phyloP scores from a whole-genome alignment of 2,329 filamentous ascomycete species.

The Penicillium occitanis region DNA sequence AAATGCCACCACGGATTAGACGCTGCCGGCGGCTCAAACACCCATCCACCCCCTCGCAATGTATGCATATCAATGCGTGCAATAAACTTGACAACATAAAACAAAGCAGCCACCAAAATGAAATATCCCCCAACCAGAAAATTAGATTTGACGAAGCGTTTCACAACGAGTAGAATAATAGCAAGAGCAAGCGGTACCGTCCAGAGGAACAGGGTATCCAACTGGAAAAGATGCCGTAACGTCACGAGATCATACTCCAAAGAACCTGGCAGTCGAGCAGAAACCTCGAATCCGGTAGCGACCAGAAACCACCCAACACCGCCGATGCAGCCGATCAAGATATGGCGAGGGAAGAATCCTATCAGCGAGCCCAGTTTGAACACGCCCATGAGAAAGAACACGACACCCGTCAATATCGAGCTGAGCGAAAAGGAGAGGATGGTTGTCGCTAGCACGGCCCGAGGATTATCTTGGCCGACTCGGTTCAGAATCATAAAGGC shows the following conservation, averaged over 20 bases:
- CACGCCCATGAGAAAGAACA: slow-evolving; percentile 87
- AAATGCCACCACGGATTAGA: slow-evolving; percentile 97
- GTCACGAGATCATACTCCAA: slow-evolving; percentile 79
- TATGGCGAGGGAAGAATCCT: slow-evolving; percentile 94
- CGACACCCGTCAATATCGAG: slow-evolving; percentile 82
- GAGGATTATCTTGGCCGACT: slow-evolving; percentile 76
- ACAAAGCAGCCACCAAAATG: slow-evolving; percentile 68
- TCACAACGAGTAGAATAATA: slow-evolving; percentile 71
- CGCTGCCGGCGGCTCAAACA: slow-evolving; percentile 81
- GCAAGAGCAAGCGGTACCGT: slow-evolving; percentile 74
- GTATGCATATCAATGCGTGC: slow-evolving; percentile 65
- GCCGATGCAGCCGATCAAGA: slow-evolving; percentile 94
- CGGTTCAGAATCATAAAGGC: slow-evolving; percentile 77
- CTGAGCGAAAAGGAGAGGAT: slow-evolving; percentile 89
- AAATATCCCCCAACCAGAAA: slow-evolving; percentile 88
- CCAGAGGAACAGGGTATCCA: slow-evolving; percentile 80
- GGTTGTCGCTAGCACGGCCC: slow-evolving; percentile 88
- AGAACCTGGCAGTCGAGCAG: slow-evolving; percentile 80
- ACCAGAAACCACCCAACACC: slow-evolving; percentile 95
- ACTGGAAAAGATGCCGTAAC: slow-evolving; percentile 68
- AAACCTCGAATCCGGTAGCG: slow-evolving; percentile 89
- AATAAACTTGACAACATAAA: slow-evolving; percentile 46
- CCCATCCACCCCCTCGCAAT: slow-evolving; percentile 77
- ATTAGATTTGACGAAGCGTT: slow-evolving; percentile 74
- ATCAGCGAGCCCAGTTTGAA: slow-evolving; percentile 89